A percentile compares a stretch with the other conserved stretches of the same genome.
Conservation (phyloP, 768 basidiomycete species). For the Podaxis mareebaensis region DNA sequence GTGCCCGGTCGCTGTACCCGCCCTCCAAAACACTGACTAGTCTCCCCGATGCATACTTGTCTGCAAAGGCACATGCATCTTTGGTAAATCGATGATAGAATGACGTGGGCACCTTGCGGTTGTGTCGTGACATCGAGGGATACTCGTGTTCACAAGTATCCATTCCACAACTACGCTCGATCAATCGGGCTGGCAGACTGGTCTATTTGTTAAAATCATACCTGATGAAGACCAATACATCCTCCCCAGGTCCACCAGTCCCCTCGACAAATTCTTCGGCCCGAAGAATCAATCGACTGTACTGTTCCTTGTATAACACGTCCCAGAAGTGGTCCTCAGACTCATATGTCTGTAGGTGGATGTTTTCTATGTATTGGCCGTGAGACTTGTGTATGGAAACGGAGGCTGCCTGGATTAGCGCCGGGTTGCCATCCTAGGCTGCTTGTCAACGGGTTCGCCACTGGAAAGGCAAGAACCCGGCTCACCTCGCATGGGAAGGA, state of each 20-base stretch:
- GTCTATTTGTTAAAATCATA: conserved; percentile 26
- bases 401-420: conserved; percentile 85
- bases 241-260: conserved; percentile 65
- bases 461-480: not conserved
- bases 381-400: conserved; percentile 76
- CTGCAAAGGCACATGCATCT: conserved; percentile 67
- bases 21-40: conserved; percentile 92
- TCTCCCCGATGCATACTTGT: conserved; percentile 63
- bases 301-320: conserved; percentile 66
- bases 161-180: conserved; percentile 76
- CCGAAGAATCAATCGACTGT: conserved; percentile 58
- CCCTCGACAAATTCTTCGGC: conserved; percentile 71
- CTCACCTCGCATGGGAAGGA: conserved; percentile 90
- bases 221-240: conserved; percentile 89
- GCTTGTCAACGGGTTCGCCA: not conserved
- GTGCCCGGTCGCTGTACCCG: conserved; percentile 89
- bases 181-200: not conserved
- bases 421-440: conserved; percentile 74
- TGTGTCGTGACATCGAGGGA: conserved; percentile 87
- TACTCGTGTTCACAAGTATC: conserved; percentile 95
- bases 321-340: conserved; percentile 78
- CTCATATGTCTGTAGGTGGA: conserved; percentile 76
- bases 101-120: conserved; percentile 81
- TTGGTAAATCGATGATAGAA: conserved; percentile 85
- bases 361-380: conserved; percentile 85